Evolutionary conservation across 116 monocot genomes (phyloP), one percentile per base, ranked within the genome.

Genomic region (Cymodocea nodosa): DNA sequence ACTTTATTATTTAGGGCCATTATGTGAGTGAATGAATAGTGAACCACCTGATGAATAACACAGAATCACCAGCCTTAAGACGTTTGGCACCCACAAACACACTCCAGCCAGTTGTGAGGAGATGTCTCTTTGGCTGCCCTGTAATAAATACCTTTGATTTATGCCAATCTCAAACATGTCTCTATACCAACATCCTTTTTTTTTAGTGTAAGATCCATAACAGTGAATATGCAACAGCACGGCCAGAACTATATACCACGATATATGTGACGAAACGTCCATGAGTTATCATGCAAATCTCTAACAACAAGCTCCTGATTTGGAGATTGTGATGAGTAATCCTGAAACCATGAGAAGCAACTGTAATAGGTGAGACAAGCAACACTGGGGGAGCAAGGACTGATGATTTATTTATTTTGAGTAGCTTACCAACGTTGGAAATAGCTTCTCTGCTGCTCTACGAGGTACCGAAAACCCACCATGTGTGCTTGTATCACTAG

Each of bases 81-180:
- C 82, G 75, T 70, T 97, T 97, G 51, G 85, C 78, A 57, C 91
- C 88, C 35, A 97, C 91, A 69, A 97, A 91, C 20, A 84, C 78
- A 70, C 94, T 94, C 90, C 94, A 94, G 35, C 94, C 94, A 74
- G 94, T 90, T 25, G 94, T 90, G 56, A 94, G 69, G 74, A 97
- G 97, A 61, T 97, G 97, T 30, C 97, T 73, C 60, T 91, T 91
- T 50, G 91, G 91, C 70, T 91, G 97, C 37, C 97, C 97, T 97
- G 84, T 18, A 81, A 69, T 14, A 50, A 60, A 18, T 12, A 44
- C 16, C 34, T 24, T 61, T 17, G 36, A 61, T 37, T 57, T 22
- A 22, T 56, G 22, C 3, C 22, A 22, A 2, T 23, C 2, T 23
- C 23, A 57, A 57, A 20, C 18, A 57, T 23, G 20, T 23, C 23